Conservation (phyloP, 148 eudicot genomes). For the Euryodendron excelsum region DNA sequence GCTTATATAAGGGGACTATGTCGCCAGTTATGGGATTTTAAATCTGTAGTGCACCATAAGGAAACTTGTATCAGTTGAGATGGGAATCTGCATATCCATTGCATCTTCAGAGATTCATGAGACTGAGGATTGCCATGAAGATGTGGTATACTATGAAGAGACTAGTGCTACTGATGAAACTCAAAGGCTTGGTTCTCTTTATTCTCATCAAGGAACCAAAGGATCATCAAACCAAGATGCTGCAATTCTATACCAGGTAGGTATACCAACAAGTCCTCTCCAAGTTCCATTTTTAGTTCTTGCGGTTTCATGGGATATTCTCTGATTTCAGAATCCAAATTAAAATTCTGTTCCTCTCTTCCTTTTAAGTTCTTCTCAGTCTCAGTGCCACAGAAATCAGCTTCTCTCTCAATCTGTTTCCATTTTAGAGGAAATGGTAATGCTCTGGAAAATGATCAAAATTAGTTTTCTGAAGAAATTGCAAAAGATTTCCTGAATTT, state of each 20-base stretch:
- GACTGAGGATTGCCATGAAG: slow-evolving; percentile 48
- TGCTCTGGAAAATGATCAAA: too few relatives aligned
- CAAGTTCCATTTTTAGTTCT: too few relatives aligned
- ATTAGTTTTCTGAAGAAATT: background rate
- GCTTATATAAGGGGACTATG: slow-evolving; percentile 21
- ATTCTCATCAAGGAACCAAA: slow-evolving; percentile 60
- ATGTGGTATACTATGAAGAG: slow-evolving; percentile 35
- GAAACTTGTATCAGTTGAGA: slow-evolving; percentile 20
- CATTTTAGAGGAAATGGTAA: background rate
- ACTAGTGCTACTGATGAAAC: slow-evolving; percentile 5
- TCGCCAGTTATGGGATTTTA: slow-evolving; percentile 7
- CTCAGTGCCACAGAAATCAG: background rate
- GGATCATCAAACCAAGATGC: slow-evolving; percentile 82
- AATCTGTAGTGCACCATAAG: background rate
- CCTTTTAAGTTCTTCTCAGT: background rate
- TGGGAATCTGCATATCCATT: slow-evolving; percentile 61
- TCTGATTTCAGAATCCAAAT: background rate
- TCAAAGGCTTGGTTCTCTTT: slow-evolving; percentile 39
- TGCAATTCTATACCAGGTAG: slow-evolving; percentile 68
- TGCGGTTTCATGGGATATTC: background rate
- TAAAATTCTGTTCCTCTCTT: background rate
- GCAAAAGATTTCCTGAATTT: background rate
- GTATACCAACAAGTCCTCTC: background rate
- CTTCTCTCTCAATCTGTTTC: background rate
- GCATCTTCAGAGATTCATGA: slow-evolving; percentile 42